Base-by-base conservation (phyloP, 208 protist genomes). In the Acanthamoeba pearcei region DNA sequence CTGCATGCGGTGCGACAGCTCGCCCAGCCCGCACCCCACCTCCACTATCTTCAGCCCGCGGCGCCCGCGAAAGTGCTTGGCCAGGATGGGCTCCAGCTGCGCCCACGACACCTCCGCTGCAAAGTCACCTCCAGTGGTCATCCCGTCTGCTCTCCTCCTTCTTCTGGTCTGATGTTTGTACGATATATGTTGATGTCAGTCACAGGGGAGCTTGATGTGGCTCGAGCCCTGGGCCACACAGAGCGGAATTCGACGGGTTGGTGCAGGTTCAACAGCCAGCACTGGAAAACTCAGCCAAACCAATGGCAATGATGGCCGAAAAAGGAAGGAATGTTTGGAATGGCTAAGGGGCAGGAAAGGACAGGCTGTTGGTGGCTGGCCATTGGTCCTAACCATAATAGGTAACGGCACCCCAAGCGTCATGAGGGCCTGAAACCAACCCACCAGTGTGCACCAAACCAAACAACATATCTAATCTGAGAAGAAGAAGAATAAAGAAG, bases 21-120 rank as follows among this genome's bases (percentile, higher is more conserved):
- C 80, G 46, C 80, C 80, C 24, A 89, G 80, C 12, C 80, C 80
- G 53, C 80, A 89, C 5, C 80, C 80, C 46, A 89, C 80, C 38
- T 89, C 80, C 27, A 89, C 80, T 19, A 89, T n/a, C 80, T 89
- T 89, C 15, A 89, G 80, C 53, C 51, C 32, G 10, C 22, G 6
- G n/a, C 80, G n/a, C 57, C 24, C 46, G 8, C 29, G 51, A 42
- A 89, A 89, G 8, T 89, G 80, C 53, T 89, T 6, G 53, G 80
- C 22, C 15, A 89, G 51, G 9, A 89, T 60, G 29, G 80, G 80
- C 22, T 66, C 27, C 27, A 68, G 22, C 6, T 42, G 10, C 13
- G n/a, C 9, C 80, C 80, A 89, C n/a, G n/a, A 32, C 22, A 46
- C 53, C n/a, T 89, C n/a, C 19, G 80, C 80, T 22, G 80, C 53